Evolutionary conservation across 2,329 filamentous ascomycete species (phyloP).

Genomic region (Plenodomus biglobosus): DNA sequence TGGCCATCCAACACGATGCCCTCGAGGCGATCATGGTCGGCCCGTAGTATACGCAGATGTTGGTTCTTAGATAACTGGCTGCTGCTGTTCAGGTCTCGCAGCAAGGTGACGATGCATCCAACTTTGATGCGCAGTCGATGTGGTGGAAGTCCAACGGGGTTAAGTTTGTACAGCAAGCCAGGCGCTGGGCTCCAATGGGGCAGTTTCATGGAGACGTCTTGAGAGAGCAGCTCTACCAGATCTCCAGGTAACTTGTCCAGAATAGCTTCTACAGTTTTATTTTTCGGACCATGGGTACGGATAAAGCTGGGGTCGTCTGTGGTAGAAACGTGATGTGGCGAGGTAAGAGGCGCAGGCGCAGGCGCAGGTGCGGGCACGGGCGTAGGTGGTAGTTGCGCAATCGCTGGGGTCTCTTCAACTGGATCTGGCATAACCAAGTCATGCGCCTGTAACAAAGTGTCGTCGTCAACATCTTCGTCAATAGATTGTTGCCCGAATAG

Average conservation of each 20-base stretch:
- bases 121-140: constrained; percentile 41
- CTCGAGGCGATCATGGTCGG: constrained; percentile 34
- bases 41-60: constrained; percentile 33
- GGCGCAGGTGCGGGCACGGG: neutral
- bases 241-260: constrained; percentile 31
- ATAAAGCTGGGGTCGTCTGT: constrained; percentile 25
- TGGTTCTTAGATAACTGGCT: constrained; percentile 38
- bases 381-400: constrained; percentile 2
- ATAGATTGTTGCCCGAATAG: constrained; percentile 19
- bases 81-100: constrained; percentile 32
- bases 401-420: constrained; percentile 9
- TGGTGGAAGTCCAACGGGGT: constrained; percentile 35
- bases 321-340: neutral
- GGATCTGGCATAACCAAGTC: constrained; percentile 32
- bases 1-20: constrained; percentile 40
- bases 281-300: constrained; percentile 36
- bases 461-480: constrained; percentile 40
- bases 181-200: constrained; percentile 29
- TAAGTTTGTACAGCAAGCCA: constrained; percentile 35
- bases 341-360: neutral
- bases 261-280: constrained; percentile 27
- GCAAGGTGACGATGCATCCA: constrained; percentile 33
- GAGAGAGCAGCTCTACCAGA: constrained; percentile 36
- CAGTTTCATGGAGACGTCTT: constrained; percentile 25
- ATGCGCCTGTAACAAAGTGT: constrained; percentile 33